Evolutionary conservation across 768 basidiomycete species (phyloP), one percentile per base, ranked within the genome.

Genomic region (Glaciozyma antarctica): DNA sequence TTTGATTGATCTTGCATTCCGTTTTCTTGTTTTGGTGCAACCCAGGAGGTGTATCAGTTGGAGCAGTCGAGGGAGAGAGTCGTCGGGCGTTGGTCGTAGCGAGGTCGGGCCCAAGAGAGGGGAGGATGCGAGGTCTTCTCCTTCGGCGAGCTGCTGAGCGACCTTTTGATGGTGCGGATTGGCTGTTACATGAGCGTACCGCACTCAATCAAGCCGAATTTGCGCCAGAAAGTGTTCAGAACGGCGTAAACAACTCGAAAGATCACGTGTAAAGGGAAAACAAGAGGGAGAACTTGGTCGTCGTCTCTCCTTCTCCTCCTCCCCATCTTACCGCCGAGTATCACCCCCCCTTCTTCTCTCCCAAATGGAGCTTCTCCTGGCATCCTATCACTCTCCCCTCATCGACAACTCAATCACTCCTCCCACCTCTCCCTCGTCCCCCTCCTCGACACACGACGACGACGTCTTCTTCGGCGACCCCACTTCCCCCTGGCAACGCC

Each of bases 1-100:
- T 62, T 66, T 43, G 65, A 66, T 34, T 65, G 45, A 58, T 54
- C 16, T 16, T 52, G 9, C 51, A 5, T 24, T 28, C 13, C 26
- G 15, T 28, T 1, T 15, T 52, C 51, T 51, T 52, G 51, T 15
- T 52, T 30, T 3, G 24, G 5, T 28, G 24, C 51, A 22, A 15
- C 10, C 32, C 26, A 28, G 26, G 21, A 30, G 12, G 26, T 32
- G 32, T 32, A 32, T 32, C 32, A 32, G 32, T 32, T 32, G 32
- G 32, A 32, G 9, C 32, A 32, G 32, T 9, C 5, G 9, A 32
- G 32, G 32, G 32, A 32, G 32, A 32, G 32, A 32, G 32, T 4
- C 32, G 32, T 32, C 32, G 32, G 32, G 32, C 32, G 32, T 32
- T 9, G 32, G 32, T 32, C 32, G 32, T 32, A 32, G 32, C 4